phyloP scores from a whole-genome alignment of 2,329 filamentous ascomycete genomes.

The Bipolaris sorokiniana region DNA sequence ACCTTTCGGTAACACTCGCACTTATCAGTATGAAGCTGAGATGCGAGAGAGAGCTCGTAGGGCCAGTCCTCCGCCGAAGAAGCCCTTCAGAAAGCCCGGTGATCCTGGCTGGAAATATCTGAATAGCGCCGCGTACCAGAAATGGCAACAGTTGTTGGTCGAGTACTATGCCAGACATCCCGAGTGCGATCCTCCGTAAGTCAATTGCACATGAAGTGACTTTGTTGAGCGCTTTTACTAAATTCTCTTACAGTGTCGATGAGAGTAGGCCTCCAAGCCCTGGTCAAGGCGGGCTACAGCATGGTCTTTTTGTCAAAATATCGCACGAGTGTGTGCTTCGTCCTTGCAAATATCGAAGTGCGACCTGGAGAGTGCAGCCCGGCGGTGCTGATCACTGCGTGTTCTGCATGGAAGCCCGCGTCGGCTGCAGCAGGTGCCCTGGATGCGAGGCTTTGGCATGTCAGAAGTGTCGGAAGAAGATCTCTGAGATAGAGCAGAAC shows the following conservation, averaged over 20 bases:
- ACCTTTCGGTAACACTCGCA: background rate
- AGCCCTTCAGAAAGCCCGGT: conserved; percentile 7
- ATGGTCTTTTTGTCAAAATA: conserved; percentile 19
- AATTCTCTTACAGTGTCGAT: background rate
- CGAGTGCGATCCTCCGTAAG: conserved; percentile 8
- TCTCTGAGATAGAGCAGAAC: conserved; percentile 5
- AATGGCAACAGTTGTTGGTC: conserved; percentile 6
- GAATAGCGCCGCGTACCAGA: conserved; percentile 5
- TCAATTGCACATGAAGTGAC: background rate
- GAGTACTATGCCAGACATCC: conserved; percentile 11
- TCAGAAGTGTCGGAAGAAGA: conserved; percentile 7
- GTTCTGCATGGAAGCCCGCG: conserved; percentile 11
- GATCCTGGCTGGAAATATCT: conserved; percentile 10
- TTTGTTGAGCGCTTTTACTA: background rate
- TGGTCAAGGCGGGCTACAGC: conserved; percentile 1
- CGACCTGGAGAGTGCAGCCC: conserved; percentile 5
- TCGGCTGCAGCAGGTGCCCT: conserved; percentile 13
- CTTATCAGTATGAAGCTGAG: conserved; percentile 3
- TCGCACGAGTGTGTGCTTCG: conserved; percentile 12
- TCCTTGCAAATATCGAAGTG: conserved; percentile 3
- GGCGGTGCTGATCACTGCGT: conserved; percentile 16
- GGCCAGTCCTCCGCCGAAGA: conserved; percentile 11
- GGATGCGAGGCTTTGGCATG: conserved; percentile 24
- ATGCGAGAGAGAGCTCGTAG: background rate
- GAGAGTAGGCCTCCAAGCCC: background rate